Base-by-base conservation (phyloP, 2,329 filamentous ascomycete genomes). In the Apiospora malaysiana region DNA sequence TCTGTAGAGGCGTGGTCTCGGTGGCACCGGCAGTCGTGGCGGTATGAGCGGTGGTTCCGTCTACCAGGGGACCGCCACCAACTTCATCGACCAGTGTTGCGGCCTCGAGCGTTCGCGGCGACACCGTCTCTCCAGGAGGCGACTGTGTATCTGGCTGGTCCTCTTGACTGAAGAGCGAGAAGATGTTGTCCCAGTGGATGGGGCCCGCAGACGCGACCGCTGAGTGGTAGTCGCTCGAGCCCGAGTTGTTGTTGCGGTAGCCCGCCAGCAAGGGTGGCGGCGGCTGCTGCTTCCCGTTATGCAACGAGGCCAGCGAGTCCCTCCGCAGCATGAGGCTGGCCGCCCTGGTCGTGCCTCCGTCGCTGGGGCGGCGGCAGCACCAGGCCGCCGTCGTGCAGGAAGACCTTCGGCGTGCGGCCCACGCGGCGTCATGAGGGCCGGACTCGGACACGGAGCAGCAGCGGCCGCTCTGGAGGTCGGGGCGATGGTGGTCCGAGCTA, bases 371-470 rank as follows among this genome's bases (percentile, higher is more conserved):
- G 67, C 49, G 67, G 45, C 40, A 70, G 40, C 43, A 70, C 32
- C 40, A 71, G 56, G 14, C 63, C 71, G 46, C 74, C 74, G 47
- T 66, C 16, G 77, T 18, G 18, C 42, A 42, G 27, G 59, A 68
- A 42, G 49, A 16, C 47, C 32, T 59, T 14, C 37, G 43, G 10
- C 18, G 21, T 32, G 10, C 32, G 0, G 32, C 9, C 32, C 12
- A 16, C 4, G 42, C 42, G 42, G 27, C 32, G 7, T 63, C 18
- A 10, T 63, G 40, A 14, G 32, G 21, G 9, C 56, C 69, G 45
- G 47, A 25, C n/a, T 47, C 25, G 25, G 32, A 43, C 46, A 43
- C 68, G 70, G 68, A 76, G 72, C 72, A 70, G 40, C 42, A 67
- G 9, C 18, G 12, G 14, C 47, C 25, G 25, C 51, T n/a, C 27